Base-by-base conservation (phyloP, 768 basidiomycete genomes). In the Solioccasus polychromus region DNA sequence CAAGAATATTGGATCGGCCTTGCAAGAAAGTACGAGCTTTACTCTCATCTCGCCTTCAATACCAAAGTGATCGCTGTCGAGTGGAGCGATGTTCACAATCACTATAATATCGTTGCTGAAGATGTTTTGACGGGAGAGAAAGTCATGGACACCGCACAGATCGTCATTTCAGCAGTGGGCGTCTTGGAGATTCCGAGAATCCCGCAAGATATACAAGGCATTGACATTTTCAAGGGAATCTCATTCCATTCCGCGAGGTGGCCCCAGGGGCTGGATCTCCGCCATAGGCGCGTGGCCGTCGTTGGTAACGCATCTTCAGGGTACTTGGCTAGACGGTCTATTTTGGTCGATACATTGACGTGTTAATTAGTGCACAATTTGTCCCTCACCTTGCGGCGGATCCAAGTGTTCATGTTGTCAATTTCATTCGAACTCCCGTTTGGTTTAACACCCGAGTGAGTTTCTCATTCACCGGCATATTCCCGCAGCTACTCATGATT, bases 271-370 rank as follows among this genome's bases (percentile, higher is more conserved):
- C 63, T 71, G 5, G 62, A 71, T 10, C 60, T 82, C 19, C 55
- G 55, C 8, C 68, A 68, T 7, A 80, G 79, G 57, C 52, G 55
- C 19, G 58, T 74, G 18, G 71, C 48, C 15, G 50, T 64, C 12
- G 74, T 85, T 52, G 83, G 83, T 34, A 85, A 82, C 58, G 84
- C 81, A 1, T 82, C 80, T 45, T 81, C 79, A 26, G 84, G 75
- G 73, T 82, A 57, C 50, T 72, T 23, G 3, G 22, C 41, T 34
- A n/a, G 29, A 17, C 8, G 30, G n/a, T 15, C 25, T 45, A 5
- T 15, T 34, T 17, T 34, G 29, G 22, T 25, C 44, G 17, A 28
- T 17, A 3, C 34, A 26, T 22, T 58, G 26, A 52, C 24, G 36
- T 30, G 31, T 17, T 26, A 19, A 61, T 14, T 46, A 84, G 83